Percentiles rank a stretch among this genome's conserved stretches.
These are phyloP conservation scores for Rhizopogon roseolus DNA, from an alignment of 768 basidiomycete species.

Conservation along the genomic window DNA sequence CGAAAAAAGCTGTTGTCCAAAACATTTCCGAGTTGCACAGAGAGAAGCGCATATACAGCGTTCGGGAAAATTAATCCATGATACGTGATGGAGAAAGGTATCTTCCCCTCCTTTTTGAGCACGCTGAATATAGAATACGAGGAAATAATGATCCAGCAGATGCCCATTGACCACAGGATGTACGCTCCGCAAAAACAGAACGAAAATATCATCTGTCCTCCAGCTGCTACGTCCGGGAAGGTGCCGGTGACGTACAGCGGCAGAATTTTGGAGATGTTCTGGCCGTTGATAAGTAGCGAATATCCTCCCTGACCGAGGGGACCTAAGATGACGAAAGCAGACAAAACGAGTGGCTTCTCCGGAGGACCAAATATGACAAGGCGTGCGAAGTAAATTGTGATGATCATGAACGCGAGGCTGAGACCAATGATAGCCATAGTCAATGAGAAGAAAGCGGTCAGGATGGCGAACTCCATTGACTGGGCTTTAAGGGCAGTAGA, in stretches of 20 bases:
- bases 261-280: constrained; percentile 30
- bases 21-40: constrained; percentile 43
- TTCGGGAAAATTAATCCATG: constrained; percentile 58
- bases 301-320: constrained; percentile 51
- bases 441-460: constrained; percentile 40
- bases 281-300: constrained; percentile 37
- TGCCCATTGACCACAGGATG: constrained; percentile 50
- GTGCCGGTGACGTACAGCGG: constrained; percentile 24
- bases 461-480: constrained; percentile 32
- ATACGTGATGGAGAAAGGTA: constrained; percentile 43
- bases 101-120: constrained; percentile 19
- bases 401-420: constrained; percentile 44
- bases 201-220: constrained; percentile 39
- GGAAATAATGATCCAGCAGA: constrained; percentile 46
- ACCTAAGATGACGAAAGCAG: constrained; percentile 45
- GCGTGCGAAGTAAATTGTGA: constrained; percentile 41
- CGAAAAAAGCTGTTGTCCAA: constrained; percentile 48
- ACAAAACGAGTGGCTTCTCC: constrained; percentile 34
- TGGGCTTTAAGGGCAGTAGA: constrained; percentile 31
- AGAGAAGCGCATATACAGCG: constrained; percentile 46
- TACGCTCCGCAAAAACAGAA: constrained; percentile 43
- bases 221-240: constrained; percentile 27
- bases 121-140: constrained; percentile 34
- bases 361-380: constrained; percentile 38
- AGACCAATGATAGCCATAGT: constrained; percentile 42